A percentile compares a stretch with the other conserved stretches of the same genome.
Conservation (phyloP, 2,329 filamentous ascomycete genomes). For the Gremmenia infestans region DNA sequence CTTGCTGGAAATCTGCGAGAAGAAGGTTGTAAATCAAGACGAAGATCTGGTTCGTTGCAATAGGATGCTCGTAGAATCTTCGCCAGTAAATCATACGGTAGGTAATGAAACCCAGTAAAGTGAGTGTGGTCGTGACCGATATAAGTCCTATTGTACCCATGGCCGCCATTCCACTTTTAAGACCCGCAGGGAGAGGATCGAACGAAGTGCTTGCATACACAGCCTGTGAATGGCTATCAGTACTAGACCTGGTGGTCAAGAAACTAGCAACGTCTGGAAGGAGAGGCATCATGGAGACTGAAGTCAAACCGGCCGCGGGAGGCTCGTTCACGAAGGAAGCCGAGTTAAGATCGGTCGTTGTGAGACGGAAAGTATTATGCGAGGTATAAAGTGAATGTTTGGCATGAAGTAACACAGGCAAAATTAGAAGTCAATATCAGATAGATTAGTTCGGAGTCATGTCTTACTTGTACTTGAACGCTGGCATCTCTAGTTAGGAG, state of each 20-base stretch:
- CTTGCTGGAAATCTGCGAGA: constrained; percentile 28
- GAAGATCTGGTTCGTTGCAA: constrained; percentile 44
- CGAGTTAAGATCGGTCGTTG: neutral
- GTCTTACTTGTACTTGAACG: neutral
- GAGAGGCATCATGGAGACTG: neutral
- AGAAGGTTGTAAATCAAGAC: constrained; percentile 52
- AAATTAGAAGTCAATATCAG: neutral
- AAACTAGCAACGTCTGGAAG: neutral
- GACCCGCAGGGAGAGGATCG: constrained; percentile 83
- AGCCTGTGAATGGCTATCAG: neutral
- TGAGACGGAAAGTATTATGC: neutral
- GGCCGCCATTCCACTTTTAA: constrained; percentile 81
- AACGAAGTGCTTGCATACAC: constrained; percentile 52
- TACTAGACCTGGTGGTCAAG: neutral
- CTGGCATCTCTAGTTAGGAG: neutral
- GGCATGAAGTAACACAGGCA: neutral
- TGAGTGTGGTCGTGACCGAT: constrained; percentile 40
- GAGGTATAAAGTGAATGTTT: too few relatives aligned
- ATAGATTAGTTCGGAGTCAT: too few relatives aligned
- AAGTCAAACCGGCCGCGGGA: neutral
- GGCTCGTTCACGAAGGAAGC: neutral
- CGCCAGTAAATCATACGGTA: constrained; percentile 42
- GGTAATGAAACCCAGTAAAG: constrained; percentile 40
- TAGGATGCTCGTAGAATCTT: constrained; percentile 28
- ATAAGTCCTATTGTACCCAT: constrained; percentile 42